These are phyloP conservation scores for Pythium oligandrum DNA, from an alignment of 352 stramenopile species.

Conservation along the genomic window DNA sequence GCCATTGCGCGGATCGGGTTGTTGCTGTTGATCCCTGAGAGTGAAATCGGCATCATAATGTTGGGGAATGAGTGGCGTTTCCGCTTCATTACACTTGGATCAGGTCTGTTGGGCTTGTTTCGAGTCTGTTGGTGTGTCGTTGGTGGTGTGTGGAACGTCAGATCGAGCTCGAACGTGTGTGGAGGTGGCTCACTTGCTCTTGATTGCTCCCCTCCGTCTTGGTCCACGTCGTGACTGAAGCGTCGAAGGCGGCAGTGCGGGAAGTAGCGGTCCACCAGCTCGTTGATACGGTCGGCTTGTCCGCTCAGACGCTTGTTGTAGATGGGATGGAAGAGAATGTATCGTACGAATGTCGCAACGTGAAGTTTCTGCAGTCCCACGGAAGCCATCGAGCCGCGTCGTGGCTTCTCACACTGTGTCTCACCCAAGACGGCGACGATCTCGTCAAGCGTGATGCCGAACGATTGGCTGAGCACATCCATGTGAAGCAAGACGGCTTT, in stretches of 20 bases:
- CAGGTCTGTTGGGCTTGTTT: too few species aligned
- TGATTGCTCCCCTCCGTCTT: neutral
- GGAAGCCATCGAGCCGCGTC: conserved; percentile 13
- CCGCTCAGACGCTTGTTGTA: conserved; percentile 52
- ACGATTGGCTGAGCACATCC: conserved; percentile 30
- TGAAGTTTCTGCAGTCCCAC: conserved; percentile 39
- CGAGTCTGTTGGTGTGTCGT: too few species aligned
- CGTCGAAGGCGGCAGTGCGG: conserved; percentile 56
- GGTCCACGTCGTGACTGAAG: conserved; percentile 56
- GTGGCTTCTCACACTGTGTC: conserved; percentile 37
- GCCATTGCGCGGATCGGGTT: neutral
- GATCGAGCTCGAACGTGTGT: conserved; percentile 12
- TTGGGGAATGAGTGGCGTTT: conserved; percentile 71
- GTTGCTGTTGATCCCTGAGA: neutral
- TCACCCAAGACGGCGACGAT: conserved; percentile 55
- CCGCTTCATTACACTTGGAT: conserved; percentile 19
- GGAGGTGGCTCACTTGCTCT: too few species aligned
- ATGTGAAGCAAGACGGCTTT: conserved; percentile 60
- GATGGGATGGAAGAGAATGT: conserved; percentile 73
- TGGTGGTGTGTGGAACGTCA: conserved; percentile 5
- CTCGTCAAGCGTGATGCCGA: conserved; percentile 43
- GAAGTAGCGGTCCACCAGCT: conserved; percentile 65
- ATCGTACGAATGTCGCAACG: conserved; percentile 57
- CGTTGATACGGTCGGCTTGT: conserved; percentile 32
- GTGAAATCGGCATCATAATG: conserved; percentile 28